Percentiles rank a stretch among this genome's conserved stretches.
phyloP scores from a whole-genome alignment of 176 grass and related monocot species.

The Zoysia japonica region DNA sequence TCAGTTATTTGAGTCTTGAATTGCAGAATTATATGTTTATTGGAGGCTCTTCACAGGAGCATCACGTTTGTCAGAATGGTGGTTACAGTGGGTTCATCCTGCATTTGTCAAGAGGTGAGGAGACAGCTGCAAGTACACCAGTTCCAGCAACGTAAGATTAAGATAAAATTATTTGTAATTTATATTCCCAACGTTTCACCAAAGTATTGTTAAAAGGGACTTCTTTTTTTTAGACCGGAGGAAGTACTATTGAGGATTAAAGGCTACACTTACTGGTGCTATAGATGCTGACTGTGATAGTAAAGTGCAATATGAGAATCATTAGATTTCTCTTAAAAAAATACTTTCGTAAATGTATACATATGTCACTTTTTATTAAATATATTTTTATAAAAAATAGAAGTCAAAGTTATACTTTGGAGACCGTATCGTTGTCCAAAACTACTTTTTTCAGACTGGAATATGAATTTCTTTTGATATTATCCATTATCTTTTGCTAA shows the following conservation, averaged over 20 bases:
- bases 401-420: no score
- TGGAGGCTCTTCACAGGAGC: constrained; percentile 29
- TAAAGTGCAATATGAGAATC: neutral
- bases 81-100: constrained; percentile 45
- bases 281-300: neutral
- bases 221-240: no score
- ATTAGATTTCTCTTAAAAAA: no score
- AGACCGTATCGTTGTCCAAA: no score
- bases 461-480: neutral
- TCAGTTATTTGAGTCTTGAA: neutral
- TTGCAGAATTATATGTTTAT: constrained; percentile 42
- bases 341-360: no score
- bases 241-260: neutral
- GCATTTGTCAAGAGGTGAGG: constrained; percentile 67
- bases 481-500: neutral
- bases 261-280: neutral
- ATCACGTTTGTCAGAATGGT: constrained; percentile 2
- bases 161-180: neutral
- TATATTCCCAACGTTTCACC: no score
- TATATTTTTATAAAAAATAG: no score
- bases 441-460: no score
- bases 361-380: no score
- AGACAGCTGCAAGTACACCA: constrained; percentile 34
- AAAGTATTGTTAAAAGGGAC: no score
- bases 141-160: constrained; percentile 53